Base-by-base conservation (phyloP, 1,284 basidiomycete genomes). In the Taiwanofungus camphoratus region DNA sequence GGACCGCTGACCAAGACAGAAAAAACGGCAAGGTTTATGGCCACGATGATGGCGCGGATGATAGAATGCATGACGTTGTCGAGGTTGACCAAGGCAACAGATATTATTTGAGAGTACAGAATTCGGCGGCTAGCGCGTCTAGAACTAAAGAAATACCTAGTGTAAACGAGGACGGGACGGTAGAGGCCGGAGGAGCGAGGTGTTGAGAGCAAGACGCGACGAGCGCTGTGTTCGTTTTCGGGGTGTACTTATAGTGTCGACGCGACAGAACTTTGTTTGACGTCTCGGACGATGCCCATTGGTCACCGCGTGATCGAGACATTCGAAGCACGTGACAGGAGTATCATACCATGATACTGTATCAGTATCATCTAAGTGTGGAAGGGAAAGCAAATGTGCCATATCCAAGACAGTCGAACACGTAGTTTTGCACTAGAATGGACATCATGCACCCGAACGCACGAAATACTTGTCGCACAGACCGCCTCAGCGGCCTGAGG, bases 11-110 rank as follows among this genome's bases (percentile, higher is more conserved):
- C 45, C 29, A 57, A 46, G 30, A 65, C 56, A 41, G 68, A 54
- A 47, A 76, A 52, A 44, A 58, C 63, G 48, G 64, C 55, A 26
- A 66, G 62, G 52, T 73, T 59, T 39, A 70, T 54, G 48, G 64
- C 64, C 49, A 66, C 44, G 42, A 68, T 54, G 56, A 70, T 51
- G 53, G 58, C 52, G 40, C 59, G 64, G 48, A 60, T 55, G 52
- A 68, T 48, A 41, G 61, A 65, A 51, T 63, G 63, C 71, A 71
- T 69, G 51, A 43, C 46, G 37, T 7, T 35, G 41, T 42, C 34
- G 35, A 26, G 44, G 48, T 44, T 23, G 38, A 37, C 45, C 30
- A 39, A 39, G 39, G 34, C 31, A 36, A 51, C 18, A 37, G 27
- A 42, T 39, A 20, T 24, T 22, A 23, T 23, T 30, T 24, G 39